Conservation (phyloP, 306 rosid species). For the Coriaria nepalensis region DNA sequence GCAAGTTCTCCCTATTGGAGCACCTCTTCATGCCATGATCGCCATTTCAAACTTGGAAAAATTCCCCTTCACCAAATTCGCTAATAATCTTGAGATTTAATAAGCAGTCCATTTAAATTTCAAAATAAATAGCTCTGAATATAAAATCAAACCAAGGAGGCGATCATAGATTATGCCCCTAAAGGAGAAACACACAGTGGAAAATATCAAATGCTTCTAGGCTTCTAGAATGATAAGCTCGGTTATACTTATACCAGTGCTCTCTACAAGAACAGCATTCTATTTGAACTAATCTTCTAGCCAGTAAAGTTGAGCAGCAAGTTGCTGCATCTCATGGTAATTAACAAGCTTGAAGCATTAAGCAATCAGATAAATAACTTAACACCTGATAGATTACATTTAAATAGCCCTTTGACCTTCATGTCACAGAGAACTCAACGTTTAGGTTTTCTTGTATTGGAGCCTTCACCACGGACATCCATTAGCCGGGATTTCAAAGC, state of each 20-base stretch:
- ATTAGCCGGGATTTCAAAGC: constrained; percentile 65
- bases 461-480: constrained; percentile 52
- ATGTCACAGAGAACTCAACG: constrained; percentile 19
- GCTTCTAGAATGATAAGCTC: not conserved
- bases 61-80: too few species aligned
- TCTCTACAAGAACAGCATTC: constrained; percentile 2
- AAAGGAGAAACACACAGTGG: too few species aligned
- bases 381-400: too few species aligned
- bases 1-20: constrained; percentile 37
- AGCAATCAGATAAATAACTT: not conserved
- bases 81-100: not conserved
- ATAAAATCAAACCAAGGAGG: too few species aligned
- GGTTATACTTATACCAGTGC: constrained; percentile 1
- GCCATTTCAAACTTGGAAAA: constrained; percentile 33
- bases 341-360: not conserved
- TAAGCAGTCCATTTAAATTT: not conserved
- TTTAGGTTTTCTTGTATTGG: constrained; percentile 46
- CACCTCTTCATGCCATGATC: constrained; percentile 37
- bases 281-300: constrained; percentile 4
- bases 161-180: too few species aligned
- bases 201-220: not conserved
- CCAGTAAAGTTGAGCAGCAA: constrained; percentile 9
- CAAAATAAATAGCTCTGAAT: not conserved
- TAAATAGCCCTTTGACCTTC: not conserved
- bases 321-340: constrained; percentile 5